A percentile compares a stretch with the other conserved stretches of the same genome.
phyloP scores from a whole-genome alignment of 1,139 yeast species.

The Meyerozyma carpophila region DNA sequence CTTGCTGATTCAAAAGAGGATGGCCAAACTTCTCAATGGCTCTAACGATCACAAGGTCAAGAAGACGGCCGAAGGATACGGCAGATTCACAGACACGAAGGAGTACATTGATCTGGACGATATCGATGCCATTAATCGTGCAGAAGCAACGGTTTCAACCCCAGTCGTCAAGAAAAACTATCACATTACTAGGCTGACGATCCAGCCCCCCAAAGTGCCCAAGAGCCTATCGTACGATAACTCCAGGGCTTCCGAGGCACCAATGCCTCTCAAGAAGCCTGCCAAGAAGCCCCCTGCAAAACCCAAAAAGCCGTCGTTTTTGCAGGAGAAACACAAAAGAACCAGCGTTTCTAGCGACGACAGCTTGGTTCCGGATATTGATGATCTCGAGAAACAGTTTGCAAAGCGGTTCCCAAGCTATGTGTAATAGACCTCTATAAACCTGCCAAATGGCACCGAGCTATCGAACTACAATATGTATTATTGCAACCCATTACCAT shows the following conservation, averaged over 20 bases:
- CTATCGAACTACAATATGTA: no score
- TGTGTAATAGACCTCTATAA: constrained; percentile 17
- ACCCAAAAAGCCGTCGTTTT: constrained; percentile 54
- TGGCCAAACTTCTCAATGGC: constrained; percentile 51
- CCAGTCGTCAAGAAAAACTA: neutral
- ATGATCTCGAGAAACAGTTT: constrained; percentile 50
- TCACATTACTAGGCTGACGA: neutral
- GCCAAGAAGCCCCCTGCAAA: constrained; percentile 52
- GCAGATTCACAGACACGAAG: constrained; percentile 54
- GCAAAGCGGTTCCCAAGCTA: constrained; percentile 52
- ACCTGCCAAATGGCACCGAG: neutral
- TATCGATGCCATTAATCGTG: constrained; percentile 31
- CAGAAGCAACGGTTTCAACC: constrained; percentile 1
- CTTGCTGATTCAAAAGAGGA: constrained; percentile 60
- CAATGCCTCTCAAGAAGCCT: neutral
- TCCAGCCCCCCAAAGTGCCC: neutral
- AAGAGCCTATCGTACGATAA: neutral
- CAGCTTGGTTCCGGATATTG: constrained; percentile 45
- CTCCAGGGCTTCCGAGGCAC: neutral
- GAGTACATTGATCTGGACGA: constrained; percentile 26
- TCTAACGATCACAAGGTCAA: constrained; percentile 42
- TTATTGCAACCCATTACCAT: neutral
- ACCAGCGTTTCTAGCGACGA: constrained; percentile 37
- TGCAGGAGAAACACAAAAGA: constrained; percentile 30
- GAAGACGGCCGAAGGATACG: constrained; percentile 73